Conservation (phyloP, 306 rosid genomes). For the Prosopis cineraria region DNA sequence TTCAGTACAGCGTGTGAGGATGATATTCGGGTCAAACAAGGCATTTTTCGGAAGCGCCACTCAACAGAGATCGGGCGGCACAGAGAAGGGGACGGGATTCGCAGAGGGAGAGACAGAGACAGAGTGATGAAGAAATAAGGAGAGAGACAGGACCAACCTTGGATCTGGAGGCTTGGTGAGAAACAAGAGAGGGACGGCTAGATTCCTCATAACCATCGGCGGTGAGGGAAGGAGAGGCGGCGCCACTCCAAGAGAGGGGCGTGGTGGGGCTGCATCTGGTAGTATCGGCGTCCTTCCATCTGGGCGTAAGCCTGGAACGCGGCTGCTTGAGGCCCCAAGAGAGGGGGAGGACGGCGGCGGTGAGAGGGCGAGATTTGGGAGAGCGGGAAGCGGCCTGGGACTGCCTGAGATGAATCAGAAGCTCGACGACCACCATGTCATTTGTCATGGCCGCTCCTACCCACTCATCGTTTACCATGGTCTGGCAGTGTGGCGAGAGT, state of each 20-base stretch:
- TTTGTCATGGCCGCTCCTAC: slow-evolving; percentile 66
- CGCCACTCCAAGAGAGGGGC: slow-evolving; percentile 95
- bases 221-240: slow-evolving; percentile 71
- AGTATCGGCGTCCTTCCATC: slow-evolving; percentile 50
- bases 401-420: slow-evolving; percentile 70
- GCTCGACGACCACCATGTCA: slow-evolving; percentile 65
- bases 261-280: slow-evolving; percentile 92
- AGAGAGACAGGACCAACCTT: slow-evolving; percentile 52
- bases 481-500: neutral
- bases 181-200: slow-evolving; percentile 32
- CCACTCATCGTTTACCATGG: slow-evolving; percentile 68
- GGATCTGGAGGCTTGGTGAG: slow-evolving; percentile 63
- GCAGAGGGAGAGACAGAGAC: neutral
- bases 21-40: slow-evolving; percentile 26
- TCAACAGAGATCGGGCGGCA: slow-evolving; percentile 32
- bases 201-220: slow-evolving; percentile 76
- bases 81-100: neutral
- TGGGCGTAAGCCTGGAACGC: slow-evolving; percentile 50
- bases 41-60: slow-evolving; percentile 1
- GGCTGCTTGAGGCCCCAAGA: slow-evolving; percentile 70
- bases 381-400: slow-evolving; percentile 43
- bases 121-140: neutral
- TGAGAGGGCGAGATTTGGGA: slow-evolving; percentile 34
- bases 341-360: neutral
- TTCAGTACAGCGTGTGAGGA: neutral